A percentile compares a stretch with the other conserved stretches of the same genome.
Evolutionary conservation across 2,329 filamentous ascomycete species (phyloP).

Genomic region (Cytospora piceicola): DNA sequence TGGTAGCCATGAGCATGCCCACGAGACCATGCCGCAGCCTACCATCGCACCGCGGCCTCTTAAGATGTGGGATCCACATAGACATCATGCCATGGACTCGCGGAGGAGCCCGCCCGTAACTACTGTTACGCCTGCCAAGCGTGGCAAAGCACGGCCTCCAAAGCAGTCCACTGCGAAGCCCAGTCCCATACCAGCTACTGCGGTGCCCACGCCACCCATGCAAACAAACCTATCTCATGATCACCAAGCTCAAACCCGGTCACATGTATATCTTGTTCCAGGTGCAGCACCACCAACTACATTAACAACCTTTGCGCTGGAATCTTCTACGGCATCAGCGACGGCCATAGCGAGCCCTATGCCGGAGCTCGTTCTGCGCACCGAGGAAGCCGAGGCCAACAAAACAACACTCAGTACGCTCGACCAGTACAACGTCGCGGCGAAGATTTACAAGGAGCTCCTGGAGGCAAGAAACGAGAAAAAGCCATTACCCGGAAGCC

Average conservation of each 20-base stretch:
- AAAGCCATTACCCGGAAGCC: slow-evolving; percentile 17
- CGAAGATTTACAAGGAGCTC: slow-evolving; percentile 19
- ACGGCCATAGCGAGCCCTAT: neutral
- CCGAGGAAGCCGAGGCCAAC: slow-evolving; percentile 27
- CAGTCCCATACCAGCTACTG: neutral
- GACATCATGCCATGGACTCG: neutral
- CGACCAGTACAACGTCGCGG: slow-evolving; percentile 24
- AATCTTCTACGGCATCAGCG: neutral
- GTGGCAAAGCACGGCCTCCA: neutral
- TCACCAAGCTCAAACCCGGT: neutral
- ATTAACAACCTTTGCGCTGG: neutral
- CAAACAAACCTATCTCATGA: neutral
- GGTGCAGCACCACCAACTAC: neutral
- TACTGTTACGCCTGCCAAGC: neutral
- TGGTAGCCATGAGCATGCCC: neutral
- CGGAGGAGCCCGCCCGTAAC: neutral
- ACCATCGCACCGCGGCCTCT: neutral
- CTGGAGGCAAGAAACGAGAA: slow-evolving; percentile 24
- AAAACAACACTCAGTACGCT: slow-evolving; percentile 16
- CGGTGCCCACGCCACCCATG: neutral
- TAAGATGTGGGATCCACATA: neutral
- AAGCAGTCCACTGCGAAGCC: neutral
- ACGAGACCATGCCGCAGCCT: neutral
- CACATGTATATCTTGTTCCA: neutral
- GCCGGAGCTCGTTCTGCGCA: slow-evolving; percentile 11